These are phyloP conservation scores for Solanum ahanhuiri DNA, from an alignment of 257 asterid genomes.

Conservation along the genomic window DNA sequence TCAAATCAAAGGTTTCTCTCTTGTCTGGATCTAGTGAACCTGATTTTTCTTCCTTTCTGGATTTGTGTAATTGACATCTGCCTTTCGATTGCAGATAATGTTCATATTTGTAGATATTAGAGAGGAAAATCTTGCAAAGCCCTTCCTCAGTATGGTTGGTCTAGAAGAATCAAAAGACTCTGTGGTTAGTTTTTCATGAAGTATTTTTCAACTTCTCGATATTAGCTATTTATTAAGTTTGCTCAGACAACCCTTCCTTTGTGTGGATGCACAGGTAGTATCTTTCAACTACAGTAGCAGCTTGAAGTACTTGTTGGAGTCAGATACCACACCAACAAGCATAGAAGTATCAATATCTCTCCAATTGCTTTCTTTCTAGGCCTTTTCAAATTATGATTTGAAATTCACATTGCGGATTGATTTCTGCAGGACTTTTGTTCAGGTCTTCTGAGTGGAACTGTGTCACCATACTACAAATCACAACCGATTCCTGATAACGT, in stretches of 20 bases:
- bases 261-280: conserved; percentile 31
- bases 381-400: not conserved
- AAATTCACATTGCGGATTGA: not conserved
- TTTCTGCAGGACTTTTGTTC: conserved; percentile 64
- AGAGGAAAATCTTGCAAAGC: conserved; percentile 89
- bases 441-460: conserved; percentile 41
- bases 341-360: conserved; percentile 38
- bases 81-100: conserved; percentile 54
- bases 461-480: conserved; percentile 69
- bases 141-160: conserved; percentile 81
- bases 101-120: conserved; percentile 53
- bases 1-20: conserved; percentile 61
- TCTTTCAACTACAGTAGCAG: conserved; percentile 64
- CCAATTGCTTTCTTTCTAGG: conserved; percentile 4
- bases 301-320: conserved; percentile 59
- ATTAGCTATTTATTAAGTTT: not conserved
- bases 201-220: not conserved
- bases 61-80: not conserved
- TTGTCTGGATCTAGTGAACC: not conserved
- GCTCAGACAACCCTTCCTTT: not conserved
- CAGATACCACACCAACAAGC: conserved; percentile 44
- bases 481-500: conserved; percentile 72
- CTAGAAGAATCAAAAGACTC: conserved; percentile 63
- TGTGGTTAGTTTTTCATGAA: conserved; percentile 26
- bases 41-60: not conserved